These are phyloP conservation scores for Lasiosphaeriaceae sp. DNA, from an alignment of 495 filamentous ascomycete species.

Conservation along the genomic window DNA sequence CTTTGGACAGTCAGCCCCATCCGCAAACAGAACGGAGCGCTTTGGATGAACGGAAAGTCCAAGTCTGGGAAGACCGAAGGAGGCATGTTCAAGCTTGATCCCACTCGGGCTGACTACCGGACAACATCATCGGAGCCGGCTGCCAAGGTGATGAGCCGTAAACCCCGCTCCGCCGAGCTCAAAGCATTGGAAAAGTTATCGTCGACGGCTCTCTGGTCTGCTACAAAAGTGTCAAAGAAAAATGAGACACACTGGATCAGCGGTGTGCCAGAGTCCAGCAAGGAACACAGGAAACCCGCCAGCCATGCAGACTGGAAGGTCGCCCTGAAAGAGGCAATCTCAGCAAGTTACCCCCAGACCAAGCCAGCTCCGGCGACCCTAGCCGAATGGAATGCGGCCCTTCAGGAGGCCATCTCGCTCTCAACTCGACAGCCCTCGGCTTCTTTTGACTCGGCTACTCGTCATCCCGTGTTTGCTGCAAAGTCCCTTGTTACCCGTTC, in stretches of 20 bases:
- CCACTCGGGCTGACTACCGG: conserved; percentile 22
- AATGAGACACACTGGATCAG: conserved; percentile 31
- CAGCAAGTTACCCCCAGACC: conserved; percentile 1
- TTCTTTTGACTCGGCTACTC: conserved; percentile 24
- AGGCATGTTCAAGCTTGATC: conserved; percentile 22
- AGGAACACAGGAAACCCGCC: neutral
- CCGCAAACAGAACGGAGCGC: conserved; percentile 11
- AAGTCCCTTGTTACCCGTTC: conserved; percentile 24
- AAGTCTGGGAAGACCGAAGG: neutral
- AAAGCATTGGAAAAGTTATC: conserved; percentile 26
- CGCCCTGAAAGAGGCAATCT: conserved; percentile 11
- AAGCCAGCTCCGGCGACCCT: conserved; percentile 16
- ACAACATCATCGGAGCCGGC: conserved; percentile 32
- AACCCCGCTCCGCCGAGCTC: conserved; percentile 18
- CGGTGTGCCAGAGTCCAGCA: neutral
- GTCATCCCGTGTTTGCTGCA: conserved; percentile 41
- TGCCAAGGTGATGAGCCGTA: conserved; percentile 28
- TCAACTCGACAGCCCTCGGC: conserved; percentile 9
- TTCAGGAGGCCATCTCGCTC: conserved; percentile 27
- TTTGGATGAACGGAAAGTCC: conserved; percentile 25
- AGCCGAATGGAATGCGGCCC: conserved; percentile 33
- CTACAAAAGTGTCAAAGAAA: conserved; percentile 1
- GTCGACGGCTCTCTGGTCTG: conserved; percentile 32
- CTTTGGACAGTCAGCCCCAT: conserved; percentile 27
- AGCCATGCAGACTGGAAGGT: conserved; percentile 18